Conservation (phyloP, 2,329 filamentous ascomycete species). For the Epichloe glyceriae region DNA sequence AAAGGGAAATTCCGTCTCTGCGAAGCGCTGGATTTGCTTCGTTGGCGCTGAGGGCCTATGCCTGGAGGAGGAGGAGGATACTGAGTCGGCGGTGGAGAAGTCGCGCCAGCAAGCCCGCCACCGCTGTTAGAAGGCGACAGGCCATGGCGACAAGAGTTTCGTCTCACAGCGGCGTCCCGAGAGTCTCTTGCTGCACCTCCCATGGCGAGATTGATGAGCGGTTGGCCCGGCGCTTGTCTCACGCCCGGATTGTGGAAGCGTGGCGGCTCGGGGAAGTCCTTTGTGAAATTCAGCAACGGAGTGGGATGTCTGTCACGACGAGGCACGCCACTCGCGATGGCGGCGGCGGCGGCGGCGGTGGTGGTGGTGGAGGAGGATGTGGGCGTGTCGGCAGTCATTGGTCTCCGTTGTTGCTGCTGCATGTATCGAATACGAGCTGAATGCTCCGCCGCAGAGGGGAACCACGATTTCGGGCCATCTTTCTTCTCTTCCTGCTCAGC, state of each 20-base stretch:
- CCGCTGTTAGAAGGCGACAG: not conserved
- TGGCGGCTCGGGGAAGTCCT: conserved; percentile 50
- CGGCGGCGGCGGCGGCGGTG: not conserved
- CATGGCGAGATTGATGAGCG: conserved; percentile 34
- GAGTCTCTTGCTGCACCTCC: conserved; percentile 11
- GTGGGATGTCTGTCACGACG: conserved; percentile 27
- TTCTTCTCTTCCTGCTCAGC: conserved; percentile 12
- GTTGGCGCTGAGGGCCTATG: not conserved
- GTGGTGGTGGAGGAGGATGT: not conserved
- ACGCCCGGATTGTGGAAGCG: conserved; percentile 33
- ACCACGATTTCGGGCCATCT: conserved; percentile 19
- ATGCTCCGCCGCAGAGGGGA: conserved; percentile 25
- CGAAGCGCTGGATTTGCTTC: not conserved
- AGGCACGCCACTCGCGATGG: not conserved
- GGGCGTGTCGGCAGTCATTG: conserved; percentile 14
- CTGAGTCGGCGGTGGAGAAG: conserved; percentile 14
- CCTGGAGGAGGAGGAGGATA: conserved; percentile 8
- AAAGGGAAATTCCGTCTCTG: conserved; percentile 1
- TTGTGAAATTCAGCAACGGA: conserved; percentile 53
- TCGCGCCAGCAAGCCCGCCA: not conserved
- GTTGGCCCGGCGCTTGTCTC: conserved; percentile 23
- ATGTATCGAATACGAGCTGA: conserved; percentile 21
- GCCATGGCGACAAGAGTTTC: conserved; percentile 6
- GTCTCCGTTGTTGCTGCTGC: conserved; percentile 8
- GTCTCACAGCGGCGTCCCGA: conserved; percentile 1